These are phyloP conservation scores for Fragilaria radians DNA, from an alignment of 108 stramenopile species.

Conservation along the genomic window DNA sequence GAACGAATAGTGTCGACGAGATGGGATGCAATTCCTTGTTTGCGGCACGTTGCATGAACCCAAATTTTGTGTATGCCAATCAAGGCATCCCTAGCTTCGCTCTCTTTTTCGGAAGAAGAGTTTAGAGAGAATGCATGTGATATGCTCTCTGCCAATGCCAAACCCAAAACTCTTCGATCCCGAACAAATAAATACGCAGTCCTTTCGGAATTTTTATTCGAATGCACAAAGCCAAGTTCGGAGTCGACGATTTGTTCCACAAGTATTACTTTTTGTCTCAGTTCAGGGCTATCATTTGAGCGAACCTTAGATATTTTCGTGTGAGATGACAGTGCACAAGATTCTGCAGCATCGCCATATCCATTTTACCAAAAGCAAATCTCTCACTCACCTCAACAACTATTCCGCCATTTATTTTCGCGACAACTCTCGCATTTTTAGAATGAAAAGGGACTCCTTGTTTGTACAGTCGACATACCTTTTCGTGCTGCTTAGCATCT, in stretches of 20 bases:
- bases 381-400: slow-evolving; percentile 19
- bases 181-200: slow-evolving; percentile 54
- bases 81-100: slow-evolving; percentile 32
- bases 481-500: slow-evolving; percentile 45
- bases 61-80: slow-evolving; percentile 73
- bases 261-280: slow-evolving; percentile 34
- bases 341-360: no score
- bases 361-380: no score
- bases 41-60: slow-evolving; percentile 49
- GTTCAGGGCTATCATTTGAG: slow-evolving; percentile 23
- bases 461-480: slow-evolving; percentile 42
- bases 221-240: slow-evolving; percentile 49
- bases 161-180: slow-evolving; percentile 56
- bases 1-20: slow-evolving; percentile 54
- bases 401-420: slow-evolving; percentile 9
- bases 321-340: no score
- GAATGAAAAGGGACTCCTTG: slow-evolving; percentile 50
- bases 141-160: slow-evolving; percentile 41
- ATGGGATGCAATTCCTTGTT: slow-evolving; percentile 61
- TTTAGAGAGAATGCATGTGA: slow-evolving; percentile 39
- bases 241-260: slow-evolving; percentile 46
- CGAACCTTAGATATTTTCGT: slow-evolving; percentile 37
- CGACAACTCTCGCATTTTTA: slow-evolving; percentile 4
- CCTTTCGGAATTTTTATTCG: neutral
- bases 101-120: slow-evolving; percentile 22